Evolutionary conservation across 495 filamentous ascomycete species (phyloP).

Genomic region (Neurospora terricola): DNA sequence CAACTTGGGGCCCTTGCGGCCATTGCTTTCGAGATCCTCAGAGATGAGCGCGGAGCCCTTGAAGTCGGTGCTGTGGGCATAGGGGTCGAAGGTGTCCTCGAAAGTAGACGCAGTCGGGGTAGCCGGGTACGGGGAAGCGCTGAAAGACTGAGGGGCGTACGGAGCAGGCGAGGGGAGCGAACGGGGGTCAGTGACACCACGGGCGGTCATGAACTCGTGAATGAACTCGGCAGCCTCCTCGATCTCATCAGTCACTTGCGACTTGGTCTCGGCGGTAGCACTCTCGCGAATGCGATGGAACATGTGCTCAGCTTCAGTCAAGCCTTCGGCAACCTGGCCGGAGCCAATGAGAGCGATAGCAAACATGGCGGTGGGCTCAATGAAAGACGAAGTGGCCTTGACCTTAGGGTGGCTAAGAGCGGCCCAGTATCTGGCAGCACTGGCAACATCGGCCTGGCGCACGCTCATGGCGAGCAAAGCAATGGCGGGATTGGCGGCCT

Average conservation of each 20-base stretch:
- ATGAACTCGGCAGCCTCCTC: constrained; percentile 82
- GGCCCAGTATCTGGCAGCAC: constrained; percentile 67
- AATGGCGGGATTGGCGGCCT: constrained; percentile 56
- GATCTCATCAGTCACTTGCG: constrained; percentile 63
- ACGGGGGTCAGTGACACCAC: constrained; percentile 37
- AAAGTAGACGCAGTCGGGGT: constrained; percentile 33
- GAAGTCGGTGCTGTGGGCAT: constrained; percentile 80
- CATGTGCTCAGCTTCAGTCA: constrained; percentile 69
- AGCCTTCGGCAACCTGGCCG: constrained; percentile 65
- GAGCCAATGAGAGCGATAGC: constrained; percentile 70
- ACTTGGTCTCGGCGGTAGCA: constrained; percentile 25
- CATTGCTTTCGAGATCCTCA: constrained; percentile 70
- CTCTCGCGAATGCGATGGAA: constrained; percentile 65
- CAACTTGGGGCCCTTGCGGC: constrained; percentile 58
- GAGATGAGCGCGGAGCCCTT: constrained; percentile 83
- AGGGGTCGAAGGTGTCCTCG: constrained; percentile 82
- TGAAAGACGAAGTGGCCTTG: constrained; percentile 52
- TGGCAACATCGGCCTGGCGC: constrained; percentile 64
- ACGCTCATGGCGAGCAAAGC: constrained; percentile 79
- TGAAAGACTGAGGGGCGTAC: constrained; percentile 17
- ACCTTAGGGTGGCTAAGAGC: constrained; percentile 51
- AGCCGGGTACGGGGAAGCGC: constrained; percentile 26
- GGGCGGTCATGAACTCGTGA: constrained; percentile 59
- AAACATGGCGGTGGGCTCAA: constrained; percentile 83
- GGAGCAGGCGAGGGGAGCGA: constrained; percentile 23